These are phyloP conservation scores for Chrysanthemum seticuspe DNA, from an alignment of 129 eudicot species.

Conservation along the genomic window DNA sequence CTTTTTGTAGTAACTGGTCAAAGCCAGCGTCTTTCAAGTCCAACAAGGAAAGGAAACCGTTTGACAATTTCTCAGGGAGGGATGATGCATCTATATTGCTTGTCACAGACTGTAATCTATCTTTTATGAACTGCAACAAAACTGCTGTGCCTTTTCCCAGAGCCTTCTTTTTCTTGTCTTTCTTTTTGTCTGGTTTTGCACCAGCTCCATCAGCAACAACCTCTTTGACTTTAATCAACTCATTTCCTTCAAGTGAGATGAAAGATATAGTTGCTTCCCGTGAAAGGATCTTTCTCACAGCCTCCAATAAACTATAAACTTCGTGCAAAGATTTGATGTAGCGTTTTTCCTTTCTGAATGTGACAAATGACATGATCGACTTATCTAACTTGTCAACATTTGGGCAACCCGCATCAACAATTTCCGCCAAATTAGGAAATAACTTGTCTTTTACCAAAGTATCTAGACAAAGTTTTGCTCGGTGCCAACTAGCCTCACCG, in stretches of 20 bases:
- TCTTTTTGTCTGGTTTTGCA: conserved; percentile 48
- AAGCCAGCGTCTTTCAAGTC: conserved; percentile 47
- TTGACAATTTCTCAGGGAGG: conserved; percentile 36
- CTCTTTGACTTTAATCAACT: conserved; percentile 17
- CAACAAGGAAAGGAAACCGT: conserved; percentile 43
- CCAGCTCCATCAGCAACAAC: conserved; percentile 19
- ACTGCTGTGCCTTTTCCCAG: conserved; percentile 77
- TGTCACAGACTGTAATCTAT: conserved; percentile 37
- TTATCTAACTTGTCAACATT: conserved; percentile 27
- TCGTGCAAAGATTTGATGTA: conserved; percentile 47
- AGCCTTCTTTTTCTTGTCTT: conserved; percentile 64
- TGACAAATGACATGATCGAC: conserved; percentile 24
- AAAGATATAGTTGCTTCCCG: conserved; percentile 72
- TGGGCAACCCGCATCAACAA: conserved; percentile 41
- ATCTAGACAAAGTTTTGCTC: conserved; percentile 36
- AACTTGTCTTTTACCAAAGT: conserved; percentile 34
- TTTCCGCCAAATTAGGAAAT: conserved; percentile 30
- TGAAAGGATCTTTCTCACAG: conserved; percentile 50
- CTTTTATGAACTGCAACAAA: conserved; percentile 59
- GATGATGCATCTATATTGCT: conserved; percentile 26
- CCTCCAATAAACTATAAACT: conserved; percentile 40
- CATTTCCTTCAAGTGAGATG: conserved; percentile 54
- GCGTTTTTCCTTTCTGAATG: conserved; percentile 29
- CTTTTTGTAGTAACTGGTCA: conserved; percentile 45
- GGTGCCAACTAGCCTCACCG: conserved; percentile 53